Percentiles rank a stretch among this genome's conserved stretches.
These are phyloP conservation scores for Helicostylum pulchrum DNA, from an alignment of 192 early-diverging fungal species.

Conservation along the genomic window DNA sequence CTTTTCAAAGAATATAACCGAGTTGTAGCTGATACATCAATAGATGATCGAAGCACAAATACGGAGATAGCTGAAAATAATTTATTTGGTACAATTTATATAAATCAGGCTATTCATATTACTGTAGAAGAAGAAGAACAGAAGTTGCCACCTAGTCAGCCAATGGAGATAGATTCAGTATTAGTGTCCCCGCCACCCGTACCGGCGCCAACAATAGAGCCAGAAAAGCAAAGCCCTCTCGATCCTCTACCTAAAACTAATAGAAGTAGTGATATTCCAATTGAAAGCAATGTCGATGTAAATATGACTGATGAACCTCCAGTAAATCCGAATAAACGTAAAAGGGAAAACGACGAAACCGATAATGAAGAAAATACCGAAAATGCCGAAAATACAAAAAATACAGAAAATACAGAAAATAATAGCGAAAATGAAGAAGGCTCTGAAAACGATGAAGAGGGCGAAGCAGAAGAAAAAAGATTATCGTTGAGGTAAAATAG, in stretches of 20 bases:
- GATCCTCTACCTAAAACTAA: too few relatives aligned
- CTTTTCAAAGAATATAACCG: background rate
- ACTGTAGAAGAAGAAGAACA: too few relatives aligned
- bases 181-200: too few relatives aligned
- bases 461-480: conserved; percentile 31
- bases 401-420: conserved; percentile 1
- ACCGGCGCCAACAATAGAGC: too few relatives aligned
- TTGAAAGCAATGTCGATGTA: background rate
- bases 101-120: background rate
- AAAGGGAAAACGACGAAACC: background rate
- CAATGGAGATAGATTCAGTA: too few relatives aligned
- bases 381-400: too few relatives aligned
- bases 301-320: background rate
- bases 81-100: background rate
- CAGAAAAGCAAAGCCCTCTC: too few relatives aligned
- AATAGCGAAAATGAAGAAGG: conserved; percentile 1
- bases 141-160: too few relatives aligned
- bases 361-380: background rate
- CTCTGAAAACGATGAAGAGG: conserved; percentile 26
- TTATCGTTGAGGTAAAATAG: conserved; percentile 31
- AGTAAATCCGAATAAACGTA: conserved; percentile 4
- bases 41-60: background rate
- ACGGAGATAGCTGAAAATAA: background rate
- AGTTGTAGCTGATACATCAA: background rate
- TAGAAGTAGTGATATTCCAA: too few relatives aligned